A percentile compares a stretch with the other conserved stretches of the same genome.
Evolutionary conservation across 169 alveolate species (phyloP).

Genomic region (Eimeria acervulina): DNA sequence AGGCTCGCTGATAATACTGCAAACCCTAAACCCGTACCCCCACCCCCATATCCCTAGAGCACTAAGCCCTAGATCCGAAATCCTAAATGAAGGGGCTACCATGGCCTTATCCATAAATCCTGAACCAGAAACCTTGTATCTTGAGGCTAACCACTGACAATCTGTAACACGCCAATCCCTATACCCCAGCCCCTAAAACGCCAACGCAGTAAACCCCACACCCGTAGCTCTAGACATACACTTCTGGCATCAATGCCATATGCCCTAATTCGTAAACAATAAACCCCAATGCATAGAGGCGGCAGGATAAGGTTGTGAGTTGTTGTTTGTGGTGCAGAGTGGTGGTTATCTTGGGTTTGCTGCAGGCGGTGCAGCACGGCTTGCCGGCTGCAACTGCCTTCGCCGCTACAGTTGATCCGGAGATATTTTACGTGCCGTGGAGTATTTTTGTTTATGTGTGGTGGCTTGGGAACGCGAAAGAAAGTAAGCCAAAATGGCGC

Average conservation of each 20-base stretch:
- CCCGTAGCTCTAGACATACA: no score
- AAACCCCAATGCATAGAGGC: not conserved
- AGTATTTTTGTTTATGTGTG: conserved; percentile 71
- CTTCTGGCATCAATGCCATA: no score
- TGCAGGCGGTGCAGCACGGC: conserved; percentile 75
- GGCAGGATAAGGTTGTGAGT: not conserved
- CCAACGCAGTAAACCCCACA: no score
- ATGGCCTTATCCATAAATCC: no score
- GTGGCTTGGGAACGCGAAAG: conserved; percentile 75
- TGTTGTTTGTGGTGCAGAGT: conserved; percentile 27
- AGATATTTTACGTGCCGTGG: conserved; percentile 76
- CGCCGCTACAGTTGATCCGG: conserved; percentile 79
- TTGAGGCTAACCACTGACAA: no score
- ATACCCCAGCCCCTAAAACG: no score
- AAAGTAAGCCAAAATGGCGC: conserved; percentile 1
- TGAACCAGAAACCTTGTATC: no score
- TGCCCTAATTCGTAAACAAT: no score
- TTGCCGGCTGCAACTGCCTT: conserved; percentile 81
- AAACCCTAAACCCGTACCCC: not conserved
- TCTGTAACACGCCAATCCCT: no score
- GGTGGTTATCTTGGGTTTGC: conserved; percentile 73
- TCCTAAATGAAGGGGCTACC: no score
- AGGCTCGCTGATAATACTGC: no score
- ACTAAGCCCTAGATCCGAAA: not conserved
- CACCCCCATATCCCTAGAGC: not conserved